Percentiles rank a stretch among this genome's conserved stretches.
These are phyloP conservation scores for Raphanus raphanistrum DNA, from an alignment of 345 rosid species.

Conservation along the genomic window DNA sequence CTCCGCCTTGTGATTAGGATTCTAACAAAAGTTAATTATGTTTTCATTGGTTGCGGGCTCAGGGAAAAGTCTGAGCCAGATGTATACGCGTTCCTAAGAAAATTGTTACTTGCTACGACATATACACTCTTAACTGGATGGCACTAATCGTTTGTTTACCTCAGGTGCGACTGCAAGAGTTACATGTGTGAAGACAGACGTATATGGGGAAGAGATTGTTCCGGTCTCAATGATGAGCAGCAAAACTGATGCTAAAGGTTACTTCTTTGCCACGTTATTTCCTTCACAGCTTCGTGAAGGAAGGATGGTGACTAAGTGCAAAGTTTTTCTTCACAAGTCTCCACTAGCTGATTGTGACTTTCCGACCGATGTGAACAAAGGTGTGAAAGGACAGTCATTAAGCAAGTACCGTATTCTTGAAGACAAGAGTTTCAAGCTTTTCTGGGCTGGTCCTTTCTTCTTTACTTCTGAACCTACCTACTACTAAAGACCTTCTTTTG, in stretches of 20 bases:
- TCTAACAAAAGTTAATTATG: not conserved
- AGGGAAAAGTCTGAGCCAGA: not conserved
- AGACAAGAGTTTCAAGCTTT: conserved; percentile 49
- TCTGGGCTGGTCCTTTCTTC: conserved; percentile 41
- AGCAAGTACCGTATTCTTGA: conserved; percentile 44
- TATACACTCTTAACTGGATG: not conserved
- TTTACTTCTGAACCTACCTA: conserved; percentile 43
- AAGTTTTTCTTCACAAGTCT: conserved; percentile 49
- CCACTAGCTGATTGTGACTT: conserved; percentile 49
- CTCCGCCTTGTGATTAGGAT: not conserved
- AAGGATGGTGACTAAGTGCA: conserved; percentile 52
- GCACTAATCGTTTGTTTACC: not conserved
- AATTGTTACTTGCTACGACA: not conserved
- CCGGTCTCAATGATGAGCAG: conserved; percentile 45
- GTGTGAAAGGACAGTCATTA: conserved; percentile 47
- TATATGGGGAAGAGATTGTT: conserved; percentile 51
- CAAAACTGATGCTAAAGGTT: conserved; percentile 53
- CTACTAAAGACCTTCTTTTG: conserved; percentile 22
- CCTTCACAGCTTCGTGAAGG: conserved; percentile 38
- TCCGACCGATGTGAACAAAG: conserved; percentile 52
- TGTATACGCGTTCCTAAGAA: not conserved
- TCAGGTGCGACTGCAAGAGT: conserved; percentile 58
- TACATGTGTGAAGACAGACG: conserved; percentile 49
- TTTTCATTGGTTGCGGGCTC: not conserved
- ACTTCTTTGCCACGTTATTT: conserved; percentile 50